Percentiles rank a stretch among this genome's conserved stretches.
Evolutionary conservation across 345 rosid genomes (phyloP).

Genomic region (Lepidium didymum): DNA sequence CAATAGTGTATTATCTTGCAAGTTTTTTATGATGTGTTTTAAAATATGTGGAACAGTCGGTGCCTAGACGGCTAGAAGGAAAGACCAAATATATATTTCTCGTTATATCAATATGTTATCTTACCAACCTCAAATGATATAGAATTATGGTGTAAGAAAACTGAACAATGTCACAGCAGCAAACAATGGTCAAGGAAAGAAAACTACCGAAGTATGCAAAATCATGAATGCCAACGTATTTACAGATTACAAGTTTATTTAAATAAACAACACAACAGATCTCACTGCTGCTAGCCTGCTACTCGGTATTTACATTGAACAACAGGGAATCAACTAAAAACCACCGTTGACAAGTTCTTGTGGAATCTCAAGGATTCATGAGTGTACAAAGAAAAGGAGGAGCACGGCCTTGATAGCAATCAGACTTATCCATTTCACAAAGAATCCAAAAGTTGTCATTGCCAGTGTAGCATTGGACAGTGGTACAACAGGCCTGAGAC

Average conservation of each 20-base stretch:
- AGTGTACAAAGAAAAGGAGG: background rate
- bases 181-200: background rate
- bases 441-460: constrained; percentile 14
- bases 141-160: background rate
- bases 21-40: background rate
- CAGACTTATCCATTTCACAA: constrained; percentile 20
- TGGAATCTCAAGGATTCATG: constrained; percentile 7
- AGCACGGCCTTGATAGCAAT: constrained; percentile 16
- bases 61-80: constrained; percentile 4
- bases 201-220: constrained; percentile 6
- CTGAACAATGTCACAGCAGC: background rate
- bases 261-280: background rate
- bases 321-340: constrained; percentile 16
- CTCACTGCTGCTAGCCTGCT: background rate
- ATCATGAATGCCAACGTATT: constrained; percentile 9
- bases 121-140: constrained; percentile 5
- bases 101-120: background rate
- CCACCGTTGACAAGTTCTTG: constrained; percentile 16
- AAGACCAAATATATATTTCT: background rate
- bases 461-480: constrained; percentile 20
- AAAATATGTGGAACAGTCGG: background rate
- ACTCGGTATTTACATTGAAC: constrained; percentile 10
- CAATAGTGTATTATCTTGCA: background rate
- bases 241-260: background rate
- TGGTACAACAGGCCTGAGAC: constrained; percentile 25